Base-by-base conservation (phyloP, 768 basidiomycete genomes). In the Rhodotorula taiwanensis region DNA sequence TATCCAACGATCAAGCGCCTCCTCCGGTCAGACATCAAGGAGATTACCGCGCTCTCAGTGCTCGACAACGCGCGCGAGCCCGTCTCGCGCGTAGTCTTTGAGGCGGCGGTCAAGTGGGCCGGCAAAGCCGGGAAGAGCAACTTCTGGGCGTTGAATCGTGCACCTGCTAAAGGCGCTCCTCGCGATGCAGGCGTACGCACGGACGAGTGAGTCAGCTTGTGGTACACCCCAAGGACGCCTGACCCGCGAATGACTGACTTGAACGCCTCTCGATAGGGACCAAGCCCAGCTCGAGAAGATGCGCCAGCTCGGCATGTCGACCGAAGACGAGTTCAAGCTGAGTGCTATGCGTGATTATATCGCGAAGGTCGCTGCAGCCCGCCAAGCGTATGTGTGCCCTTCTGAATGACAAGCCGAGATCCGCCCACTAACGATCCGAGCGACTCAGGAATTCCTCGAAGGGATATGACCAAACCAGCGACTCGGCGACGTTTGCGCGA, bases 1-100 rank as follows among this genome's bases (percentile, higher is more conserved):
- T 98, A 98, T 70, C 94, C 95, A 0, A 88, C 87, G 0, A 76
- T 98, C 45, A 82, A 88, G 50, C 86, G 91, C 71, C 84, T 92
- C 62, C 78, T 98, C 43, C 86, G 86, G 60, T 88, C 85, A 4
- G 95, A 98, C 69, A 79, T 97, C 27, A 80, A 80, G 4, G 80
- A 80, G 11, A 82, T 97, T 51, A 83, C 87, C 52, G 89, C 88
- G 62, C 80, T 80, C 54, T 84, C 82, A 49, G 72, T 99, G n/a
- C 76, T 98, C 33, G 79, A 81, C 33, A 83, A 85, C 3, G 79
- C 94, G 76, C 86, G 90, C 64, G 79, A 84, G 52, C 85, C 89
- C 2, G 93, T 85, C 28, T 72, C 83, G 67, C 79, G 93, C 48
- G 82, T 85, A 53, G 84, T 93, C 34, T 84, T 94, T 60, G 89